Conservation (phyloP, 116 monocot species). For the Cymodocea nodosa region DNA sequence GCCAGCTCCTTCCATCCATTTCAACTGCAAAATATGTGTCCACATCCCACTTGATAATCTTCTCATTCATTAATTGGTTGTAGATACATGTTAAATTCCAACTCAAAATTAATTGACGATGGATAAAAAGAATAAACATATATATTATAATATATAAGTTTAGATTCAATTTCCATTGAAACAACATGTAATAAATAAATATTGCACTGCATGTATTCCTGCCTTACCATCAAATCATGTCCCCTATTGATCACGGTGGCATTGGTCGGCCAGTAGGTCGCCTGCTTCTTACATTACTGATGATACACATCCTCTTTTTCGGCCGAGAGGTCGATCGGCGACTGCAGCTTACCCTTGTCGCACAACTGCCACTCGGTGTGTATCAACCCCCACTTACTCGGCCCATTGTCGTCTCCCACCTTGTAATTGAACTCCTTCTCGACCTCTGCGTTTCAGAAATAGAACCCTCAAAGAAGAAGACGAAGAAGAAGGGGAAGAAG, state of each 20-base stretch:
- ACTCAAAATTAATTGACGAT: too few relatives aligned
- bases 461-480: too few relatives aligned
- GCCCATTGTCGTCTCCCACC: conserved; percentile 3
- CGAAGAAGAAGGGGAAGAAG: too few relatives aligned
- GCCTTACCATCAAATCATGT: conserved; percentile 53
- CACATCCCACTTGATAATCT: background rate
- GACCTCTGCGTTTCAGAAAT: background rate
- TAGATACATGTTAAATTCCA: too few relatives aligned
- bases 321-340: conserved; percentile 22
- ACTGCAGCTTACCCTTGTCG: conserved; percentile 2
- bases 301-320: conserved; percentile 19
- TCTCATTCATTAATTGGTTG: too few relatives aligned
- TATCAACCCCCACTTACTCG: conserved; percentile 8
- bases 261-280: conserved; percentile 20
- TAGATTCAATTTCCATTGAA: too few relatives aligned
- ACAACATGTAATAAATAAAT: too few relatives aligned
- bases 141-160: too few relatives aligned
- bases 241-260: conserved; percentile 45
- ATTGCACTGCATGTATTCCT: too few relatives aligned
- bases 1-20: conserved; percentile 26
- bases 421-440: conserved; percentile 17
- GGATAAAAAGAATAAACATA: too few relatives aligned
- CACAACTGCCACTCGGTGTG: conserved; percentile 12
- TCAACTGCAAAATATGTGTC: conserved; percentile 2
- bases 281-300: conserved; percentile 10